phyloP scores from a whole-genome alignment of 768 basidiomycete species.

The Auricularia auricula-judae region DNA sequence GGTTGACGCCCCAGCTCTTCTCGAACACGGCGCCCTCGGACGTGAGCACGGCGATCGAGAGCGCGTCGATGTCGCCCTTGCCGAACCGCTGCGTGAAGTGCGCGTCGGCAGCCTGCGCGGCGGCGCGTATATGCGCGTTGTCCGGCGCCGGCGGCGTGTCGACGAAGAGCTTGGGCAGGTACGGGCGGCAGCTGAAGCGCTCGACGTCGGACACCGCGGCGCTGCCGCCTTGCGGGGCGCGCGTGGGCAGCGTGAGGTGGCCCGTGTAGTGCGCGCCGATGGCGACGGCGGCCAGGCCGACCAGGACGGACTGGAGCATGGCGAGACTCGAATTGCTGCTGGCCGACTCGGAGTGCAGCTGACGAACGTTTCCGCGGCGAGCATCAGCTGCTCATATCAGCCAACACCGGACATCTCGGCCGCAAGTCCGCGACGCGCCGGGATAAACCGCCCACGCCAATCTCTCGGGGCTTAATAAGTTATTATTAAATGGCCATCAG shows the following conservation, averaged over 20 bases:
- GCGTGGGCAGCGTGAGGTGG: not conserved
- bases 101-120: not conserved
- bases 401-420: no score
- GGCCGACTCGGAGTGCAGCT: no score
- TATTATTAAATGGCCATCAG: no score
- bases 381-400: no score
- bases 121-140: slow-evolving; percentile 10
- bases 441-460: no score
- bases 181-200: slow-evolving; percentile 16
- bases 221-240: not conserved
- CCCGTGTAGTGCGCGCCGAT: slow-evolving; percentile 3
- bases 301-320: not conserved
- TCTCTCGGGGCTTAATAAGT: no score
- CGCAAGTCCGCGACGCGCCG: no score
- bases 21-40: slow-evolving; percentile 35
- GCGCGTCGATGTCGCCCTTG: slow-evolving; percentile 33
- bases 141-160: slow-evolving; percentile 7
- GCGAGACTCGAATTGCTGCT: no score
- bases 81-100: slow-evolving; percentile 13
- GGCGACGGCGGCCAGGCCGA: not conserved
- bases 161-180: slow-evolving; percentile 16
- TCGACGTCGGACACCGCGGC: slow-evolving; percentile 1
- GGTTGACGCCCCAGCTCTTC: slow-evolving; percentile 29
- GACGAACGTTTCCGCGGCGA: no score
- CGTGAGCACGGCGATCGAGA: slow-evolving; percentile 38